Conservation (phyloP, 2,329 filamentous ascomycete genomes). For the Seiridium unicorne region DNA sequence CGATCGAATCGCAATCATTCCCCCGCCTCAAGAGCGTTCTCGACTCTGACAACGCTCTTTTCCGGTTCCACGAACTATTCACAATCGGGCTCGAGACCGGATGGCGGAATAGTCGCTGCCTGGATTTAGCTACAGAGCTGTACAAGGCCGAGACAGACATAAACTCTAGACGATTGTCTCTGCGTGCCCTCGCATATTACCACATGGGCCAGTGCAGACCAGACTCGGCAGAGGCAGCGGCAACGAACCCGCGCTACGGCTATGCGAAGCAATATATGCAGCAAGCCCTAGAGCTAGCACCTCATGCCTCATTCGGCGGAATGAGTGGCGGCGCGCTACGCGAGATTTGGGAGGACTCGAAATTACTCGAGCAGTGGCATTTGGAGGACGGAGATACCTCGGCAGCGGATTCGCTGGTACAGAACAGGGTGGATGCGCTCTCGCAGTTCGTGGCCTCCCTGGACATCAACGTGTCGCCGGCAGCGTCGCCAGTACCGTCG, state of each 20-base stretch:
- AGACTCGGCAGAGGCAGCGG: neutral
- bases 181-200: conserved; percentile 5
- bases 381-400: conserved; percentile 1
- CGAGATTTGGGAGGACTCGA: conserved; percentile 5
- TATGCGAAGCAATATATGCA: conserved; percentile 3
- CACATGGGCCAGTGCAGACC: conserved; percentile 1
- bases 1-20: neutral
- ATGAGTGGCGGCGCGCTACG: neutral
- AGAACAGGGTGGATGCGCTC: neutral
- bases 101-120: neutral
- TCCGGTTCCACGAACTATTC: conserved; percentile 4
- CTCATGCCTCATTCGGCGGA: neutral
- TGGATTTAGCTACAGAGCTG: neutral
- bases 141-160: neutral
- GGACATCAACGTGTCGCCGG: neutral
- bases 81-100: neutral
- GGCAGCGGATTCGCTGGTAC: neutral
- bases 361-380: conserved; percentile 6
- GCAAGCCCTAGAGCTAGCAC: neutral
- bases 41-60: neutral
- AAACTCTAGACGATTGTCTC: neutral
- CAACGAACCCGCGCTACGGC: neutral
- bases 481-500: neutral
- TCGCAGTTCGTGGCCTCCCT: neutral
- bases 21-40: neutral